Evolutionary conservation across 2,329 filamentous ascomycete species (phyloP).

Genomic region (Thermoascus crustaceus): DNA sequence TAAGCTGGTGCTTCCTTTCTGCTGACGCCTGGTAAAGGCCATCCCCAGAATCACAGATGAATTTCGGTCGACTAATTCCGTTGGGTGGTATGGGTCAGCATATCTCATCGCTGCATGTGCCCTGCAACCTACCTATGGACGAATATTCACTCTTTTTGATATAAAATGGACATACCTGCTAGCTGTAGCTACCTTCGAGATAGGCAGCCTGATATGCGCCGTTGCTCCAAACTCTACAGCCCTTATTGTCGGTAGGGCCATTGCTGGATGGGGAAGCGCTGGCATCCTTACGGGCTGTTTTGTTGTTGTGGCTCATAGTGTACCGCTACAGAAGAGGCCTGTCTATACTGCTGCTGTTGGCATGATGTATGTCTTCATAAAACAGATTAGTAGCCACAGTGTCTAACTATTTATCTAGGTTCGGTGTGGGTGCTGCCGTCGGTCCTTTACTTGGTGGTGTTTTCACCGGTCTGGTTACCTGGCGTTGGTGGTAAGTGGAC

Average conservation of each 20-base stretch:
- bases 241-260: slow-evolving; percentile 27
- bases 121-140: slow-evolving; percentile 1
- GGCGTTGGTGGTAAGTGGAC: slow-evolving; percentile 14
- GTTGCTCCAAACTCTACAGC: slow-evolving; percentile 19
- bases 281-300: slow-evolving; percentile 35
- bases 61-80: slow-evolving; percentile 17
- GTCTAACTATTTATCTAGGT: slow-evolving; percentile 10
- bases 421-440: slow-evolving; percentile 19
- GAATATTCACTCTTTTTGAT: slow-evolving; percentile 1
- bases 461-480: slow-evolving; percentile 21
- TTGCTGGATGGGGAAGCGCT: slow-evolving; percentile 25
- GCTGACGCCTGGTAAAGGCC: slow-evolving; percentile 17
- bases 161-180: slow-evolving; percentile 19
- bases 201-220: slow-evolving; percentile 24
- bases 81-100: slow-evolving; percentile 18
- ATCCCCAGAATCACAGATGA: slow-evolving; percentile 41
- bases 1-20: not conserved
- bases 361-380: slow-evolving; percentile 7
- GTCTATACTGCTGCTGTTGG: slow-evolving; percentile 24
- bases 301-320: slow-evolving; percentile 28
- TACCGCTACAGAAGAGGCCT: slow-evolving; percentile 25
- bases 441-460: slow-evolving; percentile 30
- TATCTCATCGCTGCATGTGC: slow-evolving; percentile 14
- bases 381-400: not conserved
- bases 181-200: slow-evolving; percentile 23